These are phyloP conservation scores for Ogataea wickerhamii DNA, from an alignment of 805 yeast species.

Conservation along the genomic window DNA sequence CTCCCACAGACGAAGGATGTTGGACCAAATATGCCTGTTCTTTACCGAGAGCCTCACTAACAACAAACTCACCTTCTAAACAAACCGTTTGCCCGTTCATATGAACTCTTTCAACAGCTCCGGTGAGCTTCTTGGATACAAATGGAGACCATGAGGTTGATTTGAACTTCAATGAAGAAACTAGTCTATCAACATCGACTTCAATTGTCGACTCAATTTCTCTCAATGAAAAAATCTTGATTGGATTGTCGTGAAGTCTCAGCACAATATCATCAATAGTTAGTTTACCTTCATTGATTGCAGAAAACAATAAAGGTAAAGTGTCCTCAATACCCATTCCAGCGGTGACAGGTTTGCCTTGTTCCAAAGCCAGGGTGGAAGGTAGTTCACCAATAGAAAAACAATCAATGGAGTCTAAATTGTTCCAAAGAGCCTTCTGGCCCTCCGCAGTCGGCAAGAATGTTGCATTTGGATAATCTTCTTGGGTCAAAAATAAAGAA, in stretches of 20 bases:
- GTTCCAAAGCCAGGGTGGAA: slow-evolving; percentile 61
- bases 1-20: slow-evolving; percentile 35
- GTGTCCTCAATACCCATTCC: slow-evolving; percentile 81
- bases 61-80: slow-evolving; percentile 74
- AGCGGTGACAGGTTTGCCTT: slow-evolving; percentile 56
- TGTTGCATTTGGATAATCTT: slow-evolving; percentile 64
- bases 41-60: slow-evolving; percentile 58
- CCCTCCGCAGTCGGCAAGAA: slow-evolving; percentile 80
- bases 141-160: slow-evolving; percentile 53
- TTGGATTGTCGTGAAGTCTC: slow-evolving; percentile 79
- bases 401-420: slow-evolving; percentile 70
- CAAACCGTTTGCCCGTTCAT: slow-evolving; percentile 75
- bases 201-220: slow-evolving; percentile 78
- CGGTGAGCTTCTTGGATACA: slow-evolving; percentile 52
- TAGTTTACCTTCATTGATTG: slow-evolving; percentile 69
- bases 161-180: slow-evolving; percentile 38
- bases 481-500: slow-evolving; percentile 70
- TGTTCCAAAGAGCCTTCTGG: slow-evolving; percentile 78
- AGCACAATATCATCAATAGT: slow-evolving; percentile 67
- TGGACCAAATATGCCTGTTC: slow-evolving; percentile 47
- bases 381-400: slow-evolving; percentile 85
- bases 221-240: slow-evolving; percentile 75
- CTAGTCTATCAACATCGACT: slow-evolving; percentile 72
- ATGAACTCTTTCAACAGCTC: slow-evolving; percentile 86
- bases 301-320: slow-evolving; percentile 75